Base-by-base conservation (phyloP, 768 basidiomycete species). In the Mycena capillaripes region DNA sequence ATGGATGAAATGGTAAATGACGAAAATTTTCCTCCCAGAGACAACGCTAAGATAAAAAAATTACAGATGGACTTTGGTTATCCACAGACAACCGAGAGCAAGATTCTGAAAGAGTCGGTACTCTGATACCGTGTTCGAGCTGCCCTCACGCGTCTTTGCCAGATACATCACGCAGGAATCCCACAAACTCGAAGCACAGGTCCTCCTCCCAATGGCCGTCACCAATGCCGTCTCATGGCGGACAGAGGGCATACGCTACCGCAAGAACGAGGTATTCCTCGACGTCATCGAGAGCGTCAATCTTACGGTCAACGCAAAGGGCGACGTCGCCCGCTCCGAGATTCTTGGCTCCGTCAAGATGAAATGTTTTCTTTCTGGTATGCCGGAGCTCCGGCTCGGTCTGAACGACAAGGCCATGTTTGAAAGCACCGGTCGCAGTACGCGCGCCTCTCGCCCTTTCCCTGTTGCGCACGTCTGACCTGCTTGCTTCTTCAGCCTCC, bases 401-500 rank as follows among this genome's bases (percentile, higher is more conserved):
- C 86, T 99, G 65, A 99, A 99, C 82, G 97, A 99, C 86, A 99
- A 98, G 83, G 96, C 98, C 81, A 98, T 99, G 97, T 98, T 99
- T 77, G 97, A 99, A 82, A 95, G 88, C 78, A 98, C 97, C 1
- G 97, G 97, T n/a, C 89, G 97, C 76, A 95, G 96, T 97, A 79
- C 78, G 95, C 12, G 2, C 42, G 32, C 40, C 16, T 14, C 32
- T 16, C n/a, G n/a, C n/a, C n/a, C n/a, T n/a, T n/a, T n/a, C n/a
- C n/a, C n/a, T 17, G 19, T 44, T 6, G 42, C 42, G 42, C 34
- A 44, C 42, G 19, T 44, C 42, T 44, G 19, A 44, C 19, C 19
- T 17, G 42, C 19, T 2, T 44, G 42, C 6, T 44, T 19, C 16
- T 44, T 19, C 81, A 92, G 95, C 95, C 27, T 92, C 96, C 0